Percentiles rank a stretch among this genome's conserved stretches.
Evolutionary conservation across 208 protist genomes (phyloP).

Genomic region (Leishmania tropica): DNA sequence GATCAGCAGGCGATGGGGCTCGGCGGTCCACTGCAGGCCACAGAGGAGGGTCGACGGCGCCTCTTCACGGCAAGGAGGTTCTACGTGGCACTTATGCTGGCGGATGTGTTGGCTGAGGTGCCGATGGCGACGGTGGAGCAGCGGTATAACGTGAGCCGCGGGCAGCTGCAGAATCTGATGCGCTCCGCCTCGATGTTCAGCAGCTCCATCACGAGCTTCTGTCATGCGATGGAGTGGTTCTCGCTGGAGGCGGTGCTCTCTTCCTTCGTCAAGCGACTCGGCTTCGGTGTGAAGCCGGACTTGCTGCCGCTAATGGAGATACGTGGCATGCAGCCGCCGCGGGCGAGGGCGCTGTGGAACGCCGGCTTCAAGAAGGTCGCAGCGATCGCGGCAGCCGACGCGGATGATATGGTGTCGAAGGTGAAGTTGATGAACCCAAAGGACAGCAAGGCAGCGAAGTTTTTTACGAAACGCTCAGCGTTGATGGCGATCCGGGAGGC

Average conservation of each 20-base stretch:
- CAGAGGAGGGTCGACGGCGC: constrained; percentile 36
- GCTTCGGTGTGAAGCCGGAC: constrained; percentile 90
- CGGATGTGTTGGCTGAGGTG: constrained; percentile 84
- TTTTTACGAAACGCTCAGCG: constrained; percentile 72
- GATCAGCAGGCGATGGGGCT: constrained; percentile 73
- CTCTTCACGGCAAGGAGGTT: constrained; percentile 87
- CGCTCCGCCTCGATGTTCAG: constrained; percentile 85
- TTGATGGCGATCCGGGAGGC: constrained; percentile 63
- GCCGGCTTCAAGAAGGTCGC: constrained; percentile 69
- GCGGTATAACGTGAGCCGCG: constrained; percentile 77
- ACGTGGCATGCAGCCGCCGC: constrained; percentile 61
- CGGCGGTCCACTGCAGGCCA: constrained; percentile 27
- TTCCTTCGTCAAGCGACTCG: constrained; percentile 85
- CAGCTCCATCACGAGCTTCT: constrained; percentile 89
- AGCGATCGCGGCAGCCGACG: constrained; percentile 52
- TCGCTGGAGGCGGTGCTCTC: constrained; percentile 85
- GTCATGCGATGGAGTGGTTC: constrained; percentile 90
- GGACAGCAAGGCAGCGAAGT: constrained; percentile 69
- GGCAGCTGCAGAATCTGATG: constrained; percentile 87
- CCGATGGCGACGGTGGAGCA: constrained; percentile 68
- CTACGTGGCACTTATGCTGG: constrained; percentile 88
- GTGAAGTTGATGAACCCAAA: constrained; percentile 61
- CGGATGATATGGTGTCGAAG: constrained; percentile 60
- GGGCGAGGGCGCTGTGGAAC: constrained; percentile 84
- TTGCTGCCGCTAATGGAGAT: constrained; percentile 93